Percentiles rank a stretch among this genome's conserved stretches.
phyloP scores from a whole-genome alignment of 139 green algal species.

The Bryopsis sp. region DNA sequence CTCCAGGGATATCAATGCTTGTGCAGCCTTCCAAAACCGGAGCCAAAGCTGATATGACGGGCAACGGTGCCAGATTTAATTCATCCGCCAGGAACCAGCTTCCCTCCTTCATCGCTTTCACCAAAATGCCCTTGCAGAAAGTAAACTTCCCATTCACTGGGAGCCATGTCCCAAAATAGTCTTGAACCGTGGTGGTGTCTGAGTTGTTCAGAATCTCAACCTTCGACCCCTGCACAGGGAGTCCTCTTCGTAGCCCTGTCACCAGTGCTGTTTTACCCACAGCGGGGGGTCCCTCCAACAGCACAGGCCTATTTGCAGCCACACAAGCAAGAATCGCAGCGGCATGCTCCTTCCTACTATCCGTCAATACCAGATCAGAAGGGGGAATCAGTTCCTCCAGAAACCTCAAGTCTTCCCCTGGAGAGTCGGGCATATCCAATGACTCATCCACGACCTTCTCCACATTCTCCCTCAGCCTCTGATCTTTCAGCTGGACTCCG shows the following conservation, averaged over 20 bases:
- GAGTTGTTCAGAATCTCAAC: constrained; percentile 1
- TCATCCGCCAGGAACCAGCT: constrained; percentile 31
- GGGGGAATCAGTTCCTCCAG: constrained; percentile 15
- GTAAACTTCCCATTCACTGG: constrained; percentile 20
- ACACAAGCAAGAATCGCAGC: constrained; percentile 18
- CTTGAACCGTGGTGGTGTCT: constrained; percentile 17
- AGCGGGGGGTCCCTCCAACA: constrained; percentile 31
- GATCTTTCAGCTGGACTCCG: constrained; percentile 1
- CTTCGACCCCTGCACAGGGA: neutral
- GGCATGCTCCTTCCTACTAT: constrained; percentile 12
- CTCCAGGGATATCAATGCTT: constrained; percentile 18
- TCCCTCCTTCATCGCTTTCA: constrained; percentile 21
- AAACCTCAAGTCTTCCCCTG: neutral
- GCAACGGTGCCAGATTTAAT: constrained; percentile 30
- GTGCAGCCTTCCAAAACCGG: constrained; percentile 28
- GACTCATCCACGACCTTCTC: neutral
- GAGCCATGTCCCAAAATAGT: constrained; percentile 35
- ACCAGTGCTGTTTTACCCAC: constrained; percentile 20
- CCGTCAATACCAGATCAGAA: constrained; percentile 21
- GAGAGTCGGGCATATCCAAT: no score
- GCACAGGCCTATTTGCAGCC: constrained; percentile 18
- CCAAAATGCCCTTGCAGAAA: constrained; percentile 24
- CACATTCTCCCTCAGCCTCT: no score
- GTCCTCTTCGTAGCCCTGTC: neutral
- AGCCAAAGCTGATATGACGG: constrained; percentile 21